Evolutionary conservation across 78 protist genomes (phyloP).

Genomic region (Emiliania huxleyi): DNA sequence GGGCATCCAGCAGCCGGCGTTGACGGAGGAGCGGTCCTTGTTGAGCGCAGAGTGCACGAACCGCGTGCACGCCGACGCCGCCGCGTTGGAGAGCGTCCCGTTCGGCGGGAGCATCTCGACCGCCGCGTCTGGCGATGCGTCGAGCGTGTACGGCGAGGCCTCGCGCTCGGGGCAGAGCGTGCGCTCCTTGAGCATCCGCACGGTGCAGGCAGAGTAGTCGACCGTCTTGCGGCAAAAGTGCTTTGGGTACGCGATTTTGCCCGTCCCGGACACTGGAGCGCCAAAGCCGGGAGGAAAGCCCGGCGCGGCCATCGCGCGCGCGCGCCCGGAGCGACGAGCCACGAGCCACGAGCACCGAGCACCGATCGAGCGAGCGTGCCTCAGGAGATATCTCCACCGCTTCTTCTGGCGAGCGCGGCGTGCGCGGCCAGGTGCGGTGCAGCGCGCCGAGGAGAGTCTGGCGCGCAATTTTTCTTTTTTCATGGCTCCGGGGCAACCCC

Average conservation of each 20-base stretch:
- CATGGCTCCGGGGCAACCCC: too few species aligned
- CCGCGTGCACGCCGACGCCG: conserved; percentile 45
- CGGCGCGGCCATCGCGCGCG: too few species aligned
- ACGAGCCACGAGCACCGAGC: too few species aligned
- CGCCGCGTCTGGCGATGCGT: background rate
- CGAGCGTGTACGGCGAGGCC: background rate
- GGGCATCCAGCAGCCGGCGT: conserved; percentile 81
- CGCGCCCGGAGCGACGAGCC: too few species aligned
- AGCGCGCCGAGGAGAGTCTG: too few species aligned
- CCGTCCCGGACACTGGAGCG: too few species aligned
- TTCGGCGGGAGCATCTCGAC: background rate
- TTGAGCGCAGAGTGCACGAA: conserved; percentile 67
- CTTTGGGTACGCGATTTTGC: background rate
- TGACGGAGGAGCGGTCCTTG: conserved; percentile 68
- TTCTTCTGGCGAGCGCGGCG: too few species aligned
- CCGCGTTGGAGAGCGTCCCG: background rate
- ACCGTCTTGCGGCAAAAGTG: background rate
- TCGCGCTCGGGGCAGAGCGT: background rate
- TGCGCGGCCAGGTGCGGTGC: too few species aligned
- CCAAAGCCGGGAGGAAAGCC: too few species aligned
- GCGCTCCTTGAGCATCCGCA: background rate
- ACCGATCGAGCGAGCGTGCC: too few species aligned
- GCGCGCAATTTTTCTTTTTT: too few species aligned
- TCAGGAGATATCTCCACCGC: too few species aligned
- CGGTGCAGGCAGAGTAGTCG: background rate